Conservation (phyloP, 257 asterid genomes). For the Rauvolfia tetraphylla region DNA sequence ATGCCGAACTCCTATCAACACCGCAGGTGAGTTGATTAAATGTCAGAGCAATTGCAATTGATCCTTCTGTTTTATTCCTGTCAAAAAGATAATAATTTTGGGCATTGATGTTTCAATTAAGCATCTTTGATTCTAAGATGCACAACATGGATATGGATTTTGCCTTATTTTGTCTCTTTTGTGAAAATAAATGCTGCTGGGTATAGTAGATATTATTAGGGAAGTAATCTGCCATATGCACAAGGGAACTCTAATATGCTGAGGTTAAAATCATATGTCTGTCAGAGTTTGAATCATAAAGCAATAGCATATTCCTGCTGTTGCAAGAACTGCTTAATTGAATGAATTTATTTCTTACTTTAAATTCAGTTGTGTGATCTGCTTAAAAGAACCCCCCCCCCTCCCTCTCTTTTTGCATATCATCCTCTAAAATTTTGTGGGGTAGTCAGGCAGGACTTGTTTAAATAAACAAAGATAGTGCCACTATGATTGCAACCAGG, state of each 20-base stretch:
- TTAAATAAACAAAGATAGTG: background rate
- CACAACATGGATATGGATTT: background rate
- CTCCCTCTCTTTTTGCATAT: background rate
- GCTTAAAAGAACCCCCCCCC: background rate
- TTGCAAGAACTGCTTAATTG: background rate
- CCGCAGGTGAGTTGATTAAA: slow-evolving; percentile 45
- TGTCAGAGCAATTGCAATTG: background rate
- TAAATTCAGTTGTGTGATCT: background rate
- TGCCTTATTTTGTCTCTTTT: background rate
- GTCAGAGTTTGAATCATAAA: background rate
- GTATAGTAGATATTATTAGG: background rate
- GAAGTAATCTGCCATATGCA: background rate
- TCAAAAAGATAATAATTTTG: background rate
- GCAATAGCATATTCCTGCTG: background rate
- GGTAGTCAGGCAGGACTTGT: background rate
- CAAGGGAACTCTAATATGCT: background rate
- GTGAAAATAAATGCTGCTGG: background rate
- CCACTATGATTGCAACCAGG: background rate
- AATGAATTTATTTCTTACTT: background rate
- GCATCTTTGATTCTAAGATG: background rate
- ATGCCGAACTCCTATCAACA: slow-evolving; percentile 52
- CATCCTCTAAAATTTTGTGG: background rate
- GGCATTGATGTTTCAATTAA: background rate
- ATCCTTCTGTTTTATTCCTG: background rate
- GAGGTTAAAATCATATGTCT: background rate